Percentiles rank a stretch among this genome's conserved stretches.
These are phyloP conservation scores for Collybiopsis confluens DNA, from an alignment of 768 basidiomycete genomes.

Conservation along the genomic window DNA sequence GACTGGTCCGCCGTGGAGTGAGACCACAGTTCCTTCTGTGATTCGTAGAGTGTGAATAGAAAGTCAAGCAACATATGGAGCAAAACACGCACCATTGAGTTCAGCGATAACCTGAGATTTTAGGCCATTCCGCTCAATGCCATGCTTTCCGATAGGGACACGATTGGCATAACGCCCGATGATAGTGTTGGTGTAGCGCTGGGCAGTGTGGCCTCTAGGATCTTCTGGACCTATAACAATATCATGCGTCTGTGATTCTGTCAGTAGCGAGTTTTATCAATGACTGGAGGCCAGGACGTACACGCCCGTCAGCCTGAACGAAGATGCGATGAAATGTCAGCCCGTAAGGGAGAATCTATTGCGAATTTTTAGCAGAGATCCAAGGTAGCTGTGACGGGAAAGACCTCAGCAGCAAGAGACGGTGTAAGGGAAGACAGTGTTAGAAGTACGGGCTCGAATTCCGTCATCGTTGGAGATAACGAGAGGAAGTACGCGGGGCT, in stretches of 20 bases:
- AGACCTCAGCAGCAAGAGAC: slow-evolving; percentile 59
- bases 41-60: not conserved
- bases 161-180: slow-evolving; percentile 74
- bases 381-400: slow-evolving; percentile 1
- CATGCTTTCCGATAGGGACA: slow-evolving; percentile 55
- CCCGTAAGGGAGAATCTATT: slow-evolving; percentile 61
- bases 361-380: not conserved
- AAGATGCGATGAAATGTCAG: slow-evolving; percentile 66
- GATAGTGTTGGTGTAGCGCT: slow-evolving; percentile 71
- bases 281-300: slow-evolving; percentile 26
- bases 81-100: slow-evolving; percentile 31
- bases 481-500: too few relatives aligned
- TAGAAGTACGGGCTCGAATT: slow-evolving; percentile 50
- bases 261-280: not conserved
- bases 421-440: slow-evolving; percentile 53
- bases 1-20: slow-evolving; percentile 66
- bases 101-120: slow-evolving; percentile 41
- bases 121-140: slow-evolving; percentile 50
- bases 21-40: slow-evolving; percentile 49
- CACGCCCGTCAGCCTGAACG: slow-evolving; percentile 62
- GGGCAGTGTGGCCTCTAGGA: slow-evolving; percentile 49
- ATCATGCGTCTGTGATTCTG: slow-evolving; percentile 57
- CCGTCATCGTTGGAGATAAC: slow-evolving; percentile 28
- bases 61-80: not conserved
- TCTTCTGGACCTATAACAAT: slow-evolving; percentile 70